These are phyloP conservation scores for Psilocybe sp. DNA, from an alignment of 768 basidiomycete species.

Conservation along the genomic window DNA sequence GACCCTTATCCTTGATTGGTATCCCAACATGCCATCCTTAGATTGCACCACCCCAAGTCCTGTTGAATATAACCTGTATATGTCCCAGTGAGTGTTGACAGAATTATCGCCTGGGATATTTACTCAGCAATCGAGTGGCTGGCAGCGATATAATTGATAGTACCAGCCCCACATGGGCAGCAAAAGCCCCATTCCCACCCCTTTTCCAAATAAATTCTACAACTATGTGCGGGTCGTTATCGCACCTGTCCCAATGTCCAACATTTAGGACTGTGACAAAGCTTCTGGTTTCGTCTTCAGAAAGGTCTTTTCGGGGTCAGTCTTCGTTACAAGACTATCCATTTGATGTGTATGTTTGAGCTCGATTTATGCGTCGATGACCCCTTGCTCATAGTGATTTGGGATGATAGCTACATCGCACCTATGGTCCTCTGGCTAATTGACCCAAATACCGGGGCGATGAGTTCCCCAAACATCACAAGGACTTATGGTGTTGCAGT, in stretches of 20 bases:
- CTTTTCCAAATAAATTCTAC: too few species aligned
- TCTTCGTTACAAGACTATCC: conserved; percentile 5
- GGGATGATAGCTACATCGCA: neutral
- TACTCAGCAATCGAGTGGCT: too few species aligned
- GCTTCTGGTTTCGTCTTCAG: neutral
- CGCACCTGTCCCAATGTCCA: neutral
- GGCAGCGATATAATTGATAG: too few species aligned
- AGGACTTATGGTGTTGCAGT: conserved; percentile 5
- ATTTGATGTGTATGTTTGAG: conserved; percentile 1
- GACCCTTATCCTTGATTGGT: conserved; percentile 2
- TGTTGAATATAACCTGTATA: neutral
- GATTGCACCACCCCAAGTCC: neutral
- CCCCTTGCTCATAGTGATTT: too few species aligned
- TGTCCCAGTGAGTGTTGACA: neutral
- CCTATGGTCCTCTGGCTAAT: neutral
- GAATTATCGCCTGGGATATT: too few species aligned
- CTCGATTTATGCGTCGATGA: too few species aligned
- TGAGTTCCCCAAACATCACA: neutral
- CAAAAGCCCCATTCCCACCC: too few species aligned
- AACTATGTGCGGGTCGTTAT: too few species aligned
- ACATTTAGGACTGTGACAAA: conserved; percentile 5
- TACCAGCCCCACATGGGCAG: too few species aligned
- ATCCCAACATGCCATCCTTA: neutral
- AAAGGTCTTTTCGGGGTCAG: too few species aligned
- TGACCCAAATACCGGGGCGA: neutral